Evolutionary conservation across 768 basidiomycete species (phyloP), one percentile per base, ranked within the genome.

Genomic region (Steccherinum ochraceum): DNA sequence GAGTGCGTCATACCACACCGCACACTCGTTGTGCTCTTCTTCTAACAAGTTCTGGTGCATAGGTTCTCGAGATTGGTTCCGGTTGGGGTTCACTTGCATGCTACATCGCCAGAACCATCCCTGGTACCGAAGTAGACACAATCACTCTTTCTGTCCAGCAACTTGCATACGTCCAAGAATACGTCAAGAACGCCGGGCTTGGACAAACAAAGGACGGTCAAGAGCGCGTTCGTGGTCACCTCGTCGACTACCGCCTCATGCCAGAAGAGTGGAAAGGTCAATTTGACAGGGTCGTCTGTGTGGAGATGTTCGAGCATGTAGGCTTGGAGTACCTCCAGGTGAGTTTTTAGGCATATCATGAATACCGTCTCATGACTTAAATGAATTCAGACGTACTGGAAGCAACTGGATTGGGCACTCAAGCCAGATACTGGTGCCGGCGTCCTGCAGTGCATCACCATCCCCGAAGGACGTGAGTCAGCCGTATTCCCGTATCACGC

Each of bases 301-400:
- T 86, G 45, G 86, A 87, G 69, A 87, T 89, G 86, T 77, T 89
- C 3, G 86, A 88, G 61, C 82, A 79, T 0, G 85, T 89, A 7
- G 86, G 84, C 4, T 67, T 70, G 43, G 83, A 86, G 55, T 88
- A 78, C 59, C 66, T 87, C 57, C 72, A 77, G 49, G 74, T 69
- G 39, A 24, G 59, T 48, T 35, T 10, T 30, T 11, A 11, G 7
- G 11, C 7, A 10, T 11, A 12, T 16, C 24, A 19, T 35, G 10
- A 25, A 21, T n/a, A n/a, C n/a, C 40, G 12, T 49, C 11, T n/a
- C n/a, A n/a, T n/a, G n/a, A n/a, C n/a, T n/a, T 20, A 5, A 30
- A 40, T n/a, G n/a, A n/a, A n/a, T n/a, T n/a, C n/a, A 64, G 59
- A 60, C 60, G 25, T 89, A 85, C 63, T 89, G 84, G 77, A 62